Percentiles rank a stretch among this genome's conserved stretches.
Evolutionary conservation across 139 green algal species (phyloP).

Genomic region (Asterochloris erici): DNA sequence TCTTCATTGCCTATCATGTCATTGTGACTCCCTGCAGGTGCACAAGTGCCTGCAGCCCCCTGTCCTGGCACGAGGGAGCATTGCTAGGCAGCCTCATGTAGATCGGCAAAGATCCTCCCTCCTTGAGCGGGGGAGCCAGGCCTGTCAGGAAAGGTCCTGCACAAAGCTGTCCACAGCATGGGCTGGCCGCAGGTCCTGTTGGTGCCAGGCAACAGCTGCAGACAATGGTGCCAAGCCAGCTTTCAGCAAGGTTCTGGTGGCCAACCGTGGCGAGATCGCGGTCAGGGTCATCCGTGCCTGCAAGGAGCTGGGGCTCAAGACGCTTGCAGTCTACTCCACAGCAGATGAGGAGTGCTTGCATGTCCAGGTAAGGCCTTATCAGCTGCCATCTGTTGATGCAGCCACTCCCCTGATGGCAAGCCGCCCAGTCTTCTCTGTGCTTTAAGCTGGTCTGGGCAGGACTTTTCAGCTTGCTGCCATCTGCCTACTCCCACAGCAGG

Average conservation of each 20-base stretch:
- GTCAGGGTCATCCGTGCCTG: conserved; percentile 90
- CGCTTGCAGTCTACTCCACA: conserved; percentile 87
- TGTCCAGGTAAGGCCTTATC: conserved; percentile 68
- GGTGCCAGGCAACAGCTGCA: no score
- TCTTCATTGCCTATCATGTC: no score
- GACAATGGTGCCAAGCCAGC: neutral
- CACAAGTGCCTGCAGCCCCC: no score
- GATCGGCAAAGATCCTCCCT: no score
- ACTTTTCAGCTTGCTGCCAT: no score
- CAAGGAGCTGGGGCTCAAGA: conserved; percentile 89
- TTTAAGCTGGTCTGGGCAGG: neutral
- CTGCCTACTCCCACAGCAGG: no score
- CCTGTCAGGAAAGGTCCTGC: neutral
- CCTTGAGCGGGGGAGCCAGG: no score
- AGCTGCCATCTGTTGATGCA: neutral
- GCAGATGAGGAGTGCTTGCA: conserved; percentile 86
- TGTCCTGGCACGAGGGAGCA: no score
- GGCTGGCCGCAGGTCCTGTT: neutral
- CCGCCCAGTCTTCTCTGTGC: neutral
- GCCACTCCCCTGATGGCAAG: neutral
- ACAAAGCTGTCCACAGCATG: neutral
- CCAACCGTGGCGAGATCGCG: conserved; percentile 92
- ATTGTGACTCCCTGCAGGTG: no score
- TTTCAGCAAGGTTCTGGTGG: conserved; percentile 76
- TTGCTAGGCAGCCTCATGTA: no score